A percentile compares a stretch with the other conserved stretches of the same genome.
Conservation (phyloP, 352 stramenopile genomes). For the Pythium brachiatum region DNA sequence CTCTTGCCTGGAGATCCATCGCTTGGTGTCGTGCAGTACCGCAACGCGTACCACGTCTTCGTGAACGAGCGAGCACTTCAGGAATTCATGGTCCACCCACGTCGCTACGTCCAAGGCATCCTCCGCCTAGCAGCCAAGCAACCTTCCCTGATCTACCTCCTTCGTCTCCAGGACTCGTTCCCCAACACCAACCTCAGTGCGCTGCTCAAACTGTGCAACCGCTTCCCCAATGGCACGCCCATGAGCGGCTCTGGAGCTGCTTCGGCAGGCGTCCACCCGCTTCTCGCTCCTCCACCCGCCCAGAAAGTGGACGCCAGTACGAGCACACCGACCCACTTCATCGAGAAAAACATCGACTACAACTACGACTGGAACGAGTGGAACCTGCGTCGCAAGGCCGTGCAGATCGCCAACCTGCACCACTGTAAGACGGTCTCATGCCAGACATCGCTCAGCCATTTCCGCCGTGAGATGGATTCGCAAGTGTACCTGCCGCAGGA, state of each 20-base stretch:
- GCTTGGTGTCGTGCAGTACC: conserved; percentile 89
- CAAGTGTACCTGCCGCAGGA: conserved; percentile 82
- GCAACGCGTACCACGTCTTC: conserved; percentile 91
- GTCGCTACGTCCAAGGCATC: conserved; percentile 72
- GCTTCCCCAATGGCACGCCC: conserved; percentile 34
- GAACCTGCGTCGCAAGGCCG: conserved; percentile 83
- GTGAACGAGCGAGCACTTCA: conserved; percentile 86
- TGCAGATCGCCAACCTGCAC: conserved; percentile 91
- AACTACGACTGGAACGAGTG: conserved; percentile 96
- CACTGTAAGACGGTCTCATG: conserved; percentile 86
- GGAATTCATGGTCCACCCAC: conserved; percentile 89
- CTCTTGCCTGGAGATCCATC: conserved; percentile 89
- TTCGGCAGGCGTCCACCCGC: conserved; percentile 44
- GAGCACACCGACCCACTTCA: conserved; percentile 90
- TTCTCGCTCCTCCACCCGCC: conserved; percentile 44
- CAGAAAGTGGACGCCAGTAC: conserved; percentile 87
- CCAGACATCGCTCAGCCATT: conserved; percentile 90
- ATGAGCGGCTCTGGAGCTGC: conserved; percentile 13
- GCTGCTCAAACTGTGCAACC: conserved; percentile 62
- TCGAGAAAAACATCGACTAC: conserved; percentile 90
- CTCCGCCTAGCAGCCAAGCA: conserved; percentile 62
- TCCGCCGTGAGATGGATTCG: conserved; percentile 82
- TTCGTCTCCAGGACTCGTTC: conserved; percentile 87
- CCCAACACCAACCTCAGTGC: conserved; percentile 68
- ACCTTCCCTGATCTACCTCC: conserved; percentile 91